Conservation (phyloP, 441 rosid genomes). For the Iberis amara region DNA sequence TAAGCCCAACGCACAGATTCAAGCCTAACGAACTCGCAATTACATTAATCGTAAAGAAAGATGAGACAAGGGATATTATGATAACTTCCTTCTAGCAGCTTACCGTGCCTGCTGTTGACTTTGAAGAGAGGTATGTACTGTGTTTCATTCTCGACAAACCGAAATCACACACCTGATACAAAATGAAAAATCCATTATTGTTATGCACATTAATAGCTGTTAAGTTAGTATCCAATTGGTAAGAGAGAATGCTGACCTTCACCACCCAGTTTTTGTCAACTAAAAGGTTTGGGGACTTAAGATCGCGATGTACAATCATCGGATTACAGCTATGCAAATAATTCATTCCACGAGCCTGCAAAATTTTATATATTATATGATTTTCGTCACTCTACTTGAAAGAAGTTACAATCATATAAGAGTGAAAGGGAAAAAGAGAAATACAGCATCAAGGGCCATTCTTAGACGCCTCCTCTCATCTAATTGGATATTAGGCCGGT, state of each 20-base stretch:
- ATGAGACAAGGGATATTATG: background rate
- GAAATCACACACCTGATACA: conserved; percentile 78
- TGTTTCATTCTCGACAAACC: conserved; percentile 88
- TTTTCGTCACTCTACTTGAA: background rate
- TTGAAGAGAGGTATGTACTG: conserved; percentile 87
- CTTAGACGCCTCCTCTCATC: conserved; percentile 89
- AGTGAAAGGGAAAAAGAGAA: conserved; percentile 25
- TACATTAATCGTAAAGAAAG: background rate
- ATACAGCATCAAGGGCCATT: conserved; percentile 95
- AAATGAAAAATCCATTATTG: conserved; percentile 60
- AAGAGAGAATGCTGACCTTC: conserved; percentile 45
- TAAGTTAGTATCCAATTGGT: conserved; percentile 14
- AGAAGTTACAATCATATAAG: background rate
- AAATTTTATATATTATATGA: conserved; percentile 20
- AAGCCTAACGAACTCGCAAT: background rate
- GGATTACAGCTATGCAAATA: conserved; percentile 89
- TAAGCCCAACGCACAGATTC: conserved; percentile 14
- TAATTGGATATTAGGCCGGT: conserved; percentile 84
- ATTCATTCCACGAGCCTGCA: conserved; percentile 98
- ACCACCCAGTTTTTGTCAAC: conserved; percentile 97
- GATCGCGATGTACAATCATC: conserved; percentile 82
- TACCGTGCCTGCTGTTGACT: conserved; percentile 96
- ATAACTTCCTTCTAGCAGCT: conserved; percentile 29
- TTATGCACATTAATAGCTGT: conserved; percentile 18
- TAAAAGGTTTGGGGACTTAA: conserved; percentile 92